Conservation (phyloP, 306 rosid species). For the Amphicarpaea edgeworthii region DNA sequence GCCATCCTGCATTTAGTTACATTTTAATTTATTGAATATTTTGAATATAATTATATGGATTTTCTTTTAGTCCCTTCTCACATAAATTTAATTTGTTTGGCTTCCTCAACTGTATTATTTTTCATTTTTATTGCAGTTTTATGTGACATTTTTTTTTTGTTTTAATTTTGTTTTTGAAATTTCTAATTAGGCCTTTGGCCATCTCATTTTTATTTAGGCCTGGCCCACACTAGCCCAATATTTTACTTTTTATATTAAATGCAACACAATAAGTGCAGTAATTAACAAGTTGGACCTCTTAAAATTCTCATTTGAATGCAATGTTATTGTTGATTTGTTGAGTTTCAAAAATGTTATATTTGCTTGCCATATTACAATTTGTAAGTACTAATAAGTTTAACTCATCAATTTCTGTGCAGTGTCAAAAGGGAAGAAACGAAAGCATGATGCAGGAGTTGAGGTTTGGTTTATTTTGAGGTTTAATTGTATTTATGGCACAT, state of each 20-base stretch:
- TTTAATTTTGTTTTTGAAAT: neutral
- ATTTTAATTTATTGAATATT: slow-evolving; percentile 15
- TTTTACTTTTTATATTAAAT: neutral
- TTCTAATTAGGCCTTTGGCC: slow-evolving; percentile 5
- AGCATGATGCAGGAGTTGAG: slow-evolving; percentile 78
- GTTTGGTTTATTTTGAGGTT: too few relatives aligned
- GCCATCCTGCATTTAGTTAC: neutral
- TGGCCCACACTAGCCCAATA: neutral
- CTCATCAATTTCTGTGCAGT: slow-evolving; percentile 59
- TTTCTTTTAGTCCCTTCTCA: slow-evolving; percentile 15
- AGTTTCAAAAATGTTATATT: slow-evolving; percentile 13
- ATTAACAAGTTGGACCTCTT: slow-evolving; percentile 31
- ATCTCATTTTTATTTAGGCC: slow-evolving; percentile 1
- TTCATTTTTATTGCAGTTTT: neutral
- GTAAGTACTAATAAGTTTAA: slow-evolving; percentile 36
- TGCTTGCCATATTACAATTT: slow-evolving; percentile 16
- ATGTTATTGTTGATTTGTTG: slow-evolving; percentile 11
- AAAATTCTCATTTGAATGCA: slow-evolving; percentile 30
- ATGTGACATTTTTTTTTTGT: neutral
- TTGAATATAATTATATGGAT: neutral
- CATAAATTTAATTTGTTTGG: slow-evolving; percentile 11
- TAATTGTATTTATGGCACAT: too few relatives aligned
- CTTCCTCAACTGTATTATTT: neutral
- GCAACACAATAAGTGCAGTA: slow-evolving; percentile 4
- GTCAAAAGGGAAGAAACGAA: slow-evolving; percentile 82